A percentile compares a stretch with the other conserved stretches of the same genome.
phyloP scores from a whole-genome alignment of 192 early-diverging fungal genomes.

The Coemansia sp. region DNA sequence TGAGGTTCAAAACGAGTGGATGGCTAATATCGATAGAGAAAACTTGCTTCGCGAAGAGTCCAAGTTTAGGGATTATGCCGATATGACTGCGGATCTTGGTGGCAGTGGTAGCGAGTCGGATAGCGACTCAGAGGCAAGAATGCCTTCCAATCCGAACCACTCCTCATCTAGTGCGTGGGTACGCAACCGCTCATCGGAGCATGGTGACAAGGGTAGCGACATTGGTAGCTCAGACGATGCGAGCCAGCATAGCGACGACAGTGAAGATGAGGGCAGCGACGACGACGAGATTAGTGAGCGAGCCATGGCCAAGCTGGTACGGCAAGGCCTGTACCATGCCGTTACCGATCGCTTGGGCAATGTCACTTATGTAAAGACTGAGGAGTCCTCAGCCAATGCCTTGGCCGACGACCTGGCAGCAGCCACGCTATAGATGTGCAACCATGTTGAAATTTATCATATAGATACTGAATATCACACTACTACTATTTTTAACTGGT shows the following conservation, averaged over 20 bases:
- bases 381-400: neutral
- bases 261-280: conserved; percentile 13
- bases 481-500: neutral
- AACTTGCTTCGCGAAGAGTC: conserved; percentile 52
- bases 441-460: neutral
- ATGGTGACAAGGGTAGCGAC: conserved; percentile 16
- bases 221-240: neutral
- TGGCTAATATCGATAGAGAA: conserved; percentile 76
- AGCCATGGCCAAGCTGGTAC: conserved; percentile 42
- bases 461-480: neutral
- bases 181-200: neutral
- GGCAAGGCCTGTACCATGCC: conserved; percentile 32
- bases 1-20: conserved; percentile 78
- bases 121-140: neutral
- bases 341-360: conserved; percentile 51
- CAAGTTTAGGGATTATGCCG: conserved; percentile 28
- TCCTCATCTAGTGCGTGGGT: neutral
- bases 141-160: conserved; percentile 25
- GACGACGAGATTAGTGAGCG: conserved; percentile 30
- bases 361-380: conserved; percentile 33
- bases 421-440: neutral
- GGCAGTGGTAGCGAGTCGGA: conserved; percentile 5
- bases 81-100: conserved; percentile 16
- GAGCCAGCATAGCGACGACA: conserved; percentile 16
- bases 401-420: conserved; percentile 12